These are phyloP conservation scores for Kandelia obovata DNA, from an alignment of 345 rosid species.

Conservation along the genomic window DNA sequence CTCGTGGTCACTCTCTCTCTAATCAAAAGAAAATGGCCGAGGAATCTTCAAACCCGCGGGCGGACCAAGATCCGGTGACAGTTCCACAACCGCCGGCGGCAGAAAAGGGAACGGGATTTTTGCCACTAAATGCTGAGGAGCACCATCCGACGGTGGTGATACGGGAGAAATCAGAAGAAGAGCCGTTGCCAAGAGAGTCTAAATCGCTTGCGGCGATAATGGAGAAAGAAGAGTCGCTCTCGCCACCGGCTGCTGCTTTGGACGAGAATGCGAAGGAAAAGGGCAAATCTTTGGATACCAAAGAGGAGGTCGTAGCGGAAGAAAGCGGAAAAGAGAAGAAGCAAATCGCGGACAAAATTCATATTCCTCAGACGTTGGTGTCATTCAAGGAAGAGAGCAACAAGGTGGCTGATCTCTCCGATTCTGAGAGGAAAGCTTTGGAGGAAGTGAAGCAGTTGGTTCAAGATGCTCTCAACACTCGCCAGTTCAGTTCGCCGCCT, in stretches of 20 bases:
- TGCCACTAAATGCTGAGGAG: not conserved
- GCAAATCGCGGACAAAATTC: slow-evolving; percentile 21
- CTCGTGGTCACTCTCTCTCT: not conserved
- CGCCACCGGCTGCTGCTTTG: not conserved
- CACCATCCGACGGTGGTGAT: not conserved
- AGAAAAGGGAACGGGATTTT: not conserved
- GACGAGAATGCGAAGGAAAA: slow-evolving; percentile 3
- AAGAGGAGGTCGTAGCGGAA: slow-evolving; percentile 22
- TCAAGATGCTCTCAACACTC: slow-evolving; percentile 51
- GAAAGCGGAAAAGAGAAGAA: slow-evolving; percentile 9
- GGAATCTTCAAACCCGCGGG: slow-evolving; percentile 15
- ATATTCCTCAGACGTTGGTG: slow-evolving; percentile 31
- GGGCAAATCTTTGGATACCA: slow-evolving; percentile 7
- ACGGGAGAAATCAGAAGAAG: slow-evolving; percentile 11
- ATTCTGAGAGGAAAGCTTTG: slow-evolving; percentile 49
- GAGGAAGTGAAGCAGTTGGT: slow-evolving; percentile 57
- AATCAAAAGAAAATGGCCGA: slow-evolving; percentile 19
- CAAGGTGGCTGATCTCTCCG: slow-evolving; percentile 51
- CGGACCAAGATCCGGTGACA: not conserved
- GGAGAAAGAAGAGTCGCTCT: slow-evolving; percentile 39
- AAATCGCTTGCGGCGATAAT: slow-evolving; percentile 38
- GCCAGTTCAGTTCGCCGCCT: slow-evolving; percentile 44
- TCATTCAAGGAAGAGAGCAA: slow-evolving; percentile 74
- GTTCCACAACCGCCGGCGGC: not conserved
- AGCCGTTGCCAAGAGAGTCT: slow-evolving; percentile 18